A percentile compares a stretch with the other conserved stretches of the same genome.
Evolutionary conservation across 495 filamentous ascomycete species (phyloP).

Genomic region (Articulospora tetracladia): DNA sequence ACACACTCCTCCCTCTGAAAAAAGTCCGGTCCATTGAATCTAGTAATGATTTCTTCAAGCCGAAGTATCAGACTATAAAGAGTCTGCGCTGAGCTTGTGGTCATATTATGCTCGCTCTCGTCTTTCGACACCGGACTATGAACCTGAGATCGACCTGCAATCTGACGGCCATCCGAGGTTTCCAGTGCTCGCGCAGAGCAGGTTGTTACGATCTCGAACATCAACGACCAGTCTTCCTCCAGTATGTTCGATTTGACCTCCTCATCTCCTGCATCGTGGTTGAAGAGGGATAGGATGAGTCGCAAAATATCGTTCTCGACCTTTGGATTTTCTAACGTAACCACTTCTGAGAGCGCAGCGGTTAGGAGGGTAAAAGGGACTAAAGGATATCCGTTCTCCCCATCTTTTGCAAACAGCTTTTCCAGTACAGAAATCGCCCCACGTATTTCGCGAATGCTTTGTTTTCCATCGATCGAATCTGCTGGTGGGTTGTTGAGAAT

Average conservation of each 20-base stretch:
- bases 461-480: constrained; percentile 45
- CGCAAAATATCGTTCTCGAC: constrained; percentile 55
- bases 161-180: constrained; percentile 18
- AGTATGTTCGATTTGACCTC: constrained; percentile 40
- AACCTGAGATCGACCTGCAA: constrained; percentile 11
- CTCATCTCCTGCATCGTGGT: constrained; percentile 32
- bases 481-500: constrained; percentile 50
- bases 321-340: constrained; percentile 45
- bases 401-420: constrained; percentile 56
- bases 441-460: constrained; percentile 57
- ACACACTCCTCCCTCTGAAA: constrained; percentile 60
- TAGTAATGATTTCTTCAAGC: constrained; percentile 36
- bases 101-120: constrained; percentile 14
- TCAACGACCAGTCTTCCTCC: constrained; percentile 50
- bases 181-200: constrained; percentile 31
- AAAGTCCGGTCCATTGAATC: constrained; percentile 35
- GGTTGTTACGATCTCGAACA: constrained; percentile 41
- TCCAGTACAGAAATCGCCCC: constrained; percentile 67
- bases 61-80: constrained; percentile 28
- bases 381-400: constrained; percentile 58
- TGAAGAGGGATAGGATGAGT: constrained; percentile 46
- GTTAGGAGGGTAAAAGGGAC: constrained; percentile 53
- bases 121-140: constrained; percentile 11
- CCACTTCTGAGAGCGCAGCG: constrained; percentile 54
- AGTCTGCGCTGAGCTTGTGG: constrained; percentile 18